Base-by-base conservation (phyloP, 495 filamentous ascomycete species). In the Talaromyces nanjingensis region DNA sequence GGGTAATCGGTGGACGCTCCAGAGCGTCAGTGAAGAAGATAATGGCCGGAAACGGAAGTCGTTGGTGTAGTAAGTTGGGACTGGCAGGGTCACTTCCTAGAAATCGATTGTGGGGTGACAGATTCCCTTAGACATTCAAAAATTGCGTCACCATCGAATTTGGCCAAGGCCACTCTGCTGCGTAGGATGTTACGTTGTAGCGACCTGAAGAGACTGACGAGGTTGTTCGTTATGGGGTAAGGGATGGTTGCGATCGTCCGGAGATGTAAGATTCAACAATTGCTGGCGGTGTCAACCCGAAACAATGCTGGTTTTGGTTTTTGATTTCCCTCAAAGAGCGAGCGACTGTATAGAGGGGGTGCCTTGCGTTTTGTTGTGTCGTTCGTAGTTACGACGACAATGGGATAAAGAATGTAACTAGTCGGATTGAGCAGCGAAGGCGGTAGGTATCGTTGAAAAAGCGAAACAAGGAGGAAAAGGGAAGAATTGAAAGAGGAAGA, bases 321-420 rank as follows among this genome's bases (percentile, higher is more conserved):
- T 3, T 20, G 45, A 8, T 9, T 49, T 47, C n/a, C 45, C n/a
- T 49, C 45, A 49, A 49, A 49, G n/a, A 49, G 45, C 20, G 27
- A 56, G 27, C 53, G 53, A 56, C 11, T 56, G 53, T 27, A 29
- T 29, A 56, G 53, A 56, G 22, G 53, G 22, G 27, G 53, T 24
- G 27, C 53, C 53, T 56, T 56, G 53, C 53, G 27, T 25, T 56
- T 27, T 56, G 53, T 29, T 56, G 6, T 56, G 53, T 56, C 53
- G 53, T 25, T 56, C 27, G 53, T 56, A 14, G 53, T 27, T 9
- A 37, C 56, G 56, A 37, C 56, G 31, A 33, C 54, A 57, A 33
- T 33, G 54, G 53, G 54, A 54, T 20, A 59, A 59, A 20, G 56
- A 59, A 59, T 59, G 56, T 59, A 59, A 37, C 56, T 59, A 37